Evolutionary conservation across 2,329 filamentous ascomycete species (phyloP), one percentile per base, ranked within the genome.

Genomic region (Venturia effusa): DNA sequence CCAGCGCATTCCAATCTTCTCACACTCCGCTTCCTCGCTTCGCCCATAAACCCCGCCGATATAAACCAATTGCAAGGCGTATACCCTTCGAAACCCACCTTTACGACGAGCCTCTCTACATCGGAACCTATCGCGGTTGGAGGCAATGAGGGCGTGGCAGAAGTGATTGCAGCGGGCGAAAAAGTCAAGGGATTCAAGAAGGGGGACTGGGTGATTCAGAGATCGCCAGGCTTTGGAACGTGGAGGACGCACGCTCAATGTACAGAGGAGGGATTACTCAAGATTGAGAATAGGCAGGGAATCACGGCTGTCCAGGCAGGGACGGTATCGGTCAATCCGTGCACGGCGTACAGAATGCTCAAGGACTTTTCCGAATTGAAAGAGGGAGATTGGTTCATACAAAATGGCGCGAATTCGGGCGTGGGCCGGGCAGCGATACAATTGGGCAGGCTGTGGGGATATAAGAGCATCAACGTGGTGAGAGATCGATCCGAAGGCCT

Each of bases 41-140:
- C 92, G 0, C 91, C 94, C 64, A 90, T 99, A 75, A 99, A 99
- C 79, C 94, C 94, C 30, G 92, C 94, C 71, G 94, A 99, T 78
- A 90, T 99, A 76, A 99, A 99, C 80, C 93, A 93, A 71, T 90
- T 99, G 71, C 94, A 99, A 80, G 94, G 94, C 68, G 92, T 93
- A 4, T 99, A 99, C 78, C 93, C 93, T 66, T 86, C 86, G 57
- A 91, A 91, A 73, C 92, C 92, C 0, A 79, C 83, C 55, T 92
- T 96, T 76, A 87, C 85, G 22, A 87, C 86, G 6, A 76, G 84
- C 1, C 84, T 99, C 63, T 89, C 92, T 64, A 97, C 92, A 0
- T 68, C 85, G 0, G 80, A 86, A 30, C 91, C 92, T 2, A 84
- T 88, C 8, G 90, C 90, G 0, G 84, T 94, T 1, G 88, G 86